A percentile compares a stretch with the other conserved stretches of the same genome.
These are phyloP conservation scores for Pachysolen tannophilus DNA, from an alignment of 805 yeast genomes.

Conservation along the genomic window DNA sequence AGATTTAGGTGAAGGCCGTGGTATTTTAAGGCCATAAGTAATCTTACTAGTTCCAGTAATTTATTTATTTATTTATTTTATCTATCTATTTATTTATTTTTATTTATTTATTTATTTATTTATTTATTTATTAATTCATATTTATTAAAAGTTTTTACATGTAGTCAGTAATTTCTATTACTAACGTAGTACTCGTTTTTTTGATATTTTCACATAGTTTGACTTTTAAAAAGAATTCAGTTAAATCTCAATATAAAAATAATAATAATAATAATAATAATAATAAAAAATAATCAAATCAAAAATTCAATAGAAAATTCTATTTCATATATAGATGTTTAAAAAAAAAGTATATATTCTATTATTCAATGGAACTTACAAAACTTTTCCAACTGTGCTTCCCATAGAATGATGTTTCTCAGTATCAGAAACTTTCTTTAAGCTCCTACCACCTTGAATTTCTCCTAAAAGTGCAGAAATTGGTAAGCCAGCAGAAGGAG, in stretches of 20 bases:
- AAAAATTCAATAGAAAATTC: too few relatives aligned
- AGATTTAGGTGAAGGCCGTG: constrained; percentile 64
- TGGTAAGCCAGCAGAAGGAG: constrained; percentile 24
- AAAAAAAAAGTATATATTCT: too few relatives aligned
- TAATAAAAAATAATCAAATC: too few relatives aligned
- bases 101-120: constrained; percentile 12
- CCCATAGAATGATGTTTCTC: constrained; percentile 39
- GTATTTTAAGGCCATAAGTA: constrained; percentile 31
- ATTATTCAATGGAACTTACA: too few relatives aligned
- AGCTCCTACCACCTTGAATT: constrained; percentile 42
- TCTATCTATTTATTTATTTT: constrained; percentile 5
- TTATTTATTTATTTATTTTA: not conserved
- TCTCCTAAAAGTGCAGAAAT: constrained; percentile 48
- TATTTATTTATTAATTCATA: constrained; percentile 15
- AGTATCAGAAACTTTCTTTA: constrained; percentile 42
- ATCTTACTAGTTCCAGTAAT: not conserved
- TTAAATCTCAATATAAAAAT: too few relatives aligned
- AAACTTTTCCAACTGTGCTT: constrained; percentile 42
- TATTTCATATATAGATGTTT: too few relatives aligned
- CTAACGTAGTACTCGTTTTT: too few relatives aligned
- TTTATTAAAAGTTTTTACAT: constrained; percentile 12
- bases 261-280: too few relatives aligned
- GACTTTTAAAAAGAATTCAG: too few relatives aligned
- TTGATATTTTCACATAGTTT: too few relatives aligned
- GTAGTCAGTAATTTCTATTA: too few relatives aligned